Conservation (phyloP, 1,284 basidiomycete species). For the Melampsora larici-populina region DNA sequence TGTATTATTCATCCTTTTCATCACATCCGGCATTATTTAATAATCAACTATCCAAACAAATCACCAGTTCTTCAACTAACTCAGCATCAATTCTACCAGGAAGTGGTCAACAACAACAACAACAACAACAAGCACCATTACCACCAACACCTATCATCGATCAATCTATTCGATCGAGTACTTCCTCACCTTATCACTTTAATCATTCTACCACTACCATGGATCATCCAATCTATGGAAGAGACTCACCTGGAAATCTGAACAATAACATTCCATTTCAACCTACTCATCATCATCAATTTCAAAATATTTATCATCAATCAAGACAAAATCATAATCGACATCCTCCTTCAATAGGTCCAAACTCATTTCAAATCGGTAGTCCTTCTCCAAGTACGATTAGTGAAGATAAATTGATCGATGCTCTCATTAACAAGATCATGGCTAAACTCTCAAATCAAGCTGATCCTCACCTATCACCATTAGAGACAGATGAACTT, state of each 20-base stretch:
- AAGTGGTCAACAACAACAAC: no score
- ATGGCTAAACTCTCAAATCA: conserved; percentile 44
- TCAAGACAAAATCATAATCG: conserved; percentile 8
- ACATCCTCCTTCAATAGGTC: background rate
- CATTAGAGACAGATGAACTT: conserved; percentile 41
- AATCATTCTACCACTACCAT: background rate
- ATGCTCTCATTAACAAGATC: conserved; percentile 44
- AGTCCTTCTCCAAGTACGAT: conserved; percentile 23
- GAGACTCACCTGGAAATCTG: background rate
- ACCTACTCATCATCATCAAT: conserved; percentile 1
- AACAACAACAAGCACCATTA: no score
- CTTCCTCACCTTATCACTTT: no score
- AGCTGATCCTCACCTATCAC: conserved; percentile 38
- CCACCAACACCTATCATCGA: no score
- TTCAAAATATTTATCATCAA: background rate
- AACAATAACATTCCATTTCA: no score
- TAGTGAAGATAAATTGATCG: conserved; percentile 42
- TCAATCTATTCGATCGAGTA: no score
- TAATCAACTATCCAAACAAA: no score
- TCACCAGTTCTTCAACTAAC: no score
- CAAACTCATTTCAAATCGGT: background rate
- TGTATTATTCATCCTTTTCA: no score
- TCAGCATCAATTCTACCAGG: no score
- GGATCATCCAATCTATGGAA: background rate
- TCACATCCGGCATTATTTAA: no score